Conservation (phyloP, 441 rosid genomes). For the Adansonia grandidieri region DNA sequence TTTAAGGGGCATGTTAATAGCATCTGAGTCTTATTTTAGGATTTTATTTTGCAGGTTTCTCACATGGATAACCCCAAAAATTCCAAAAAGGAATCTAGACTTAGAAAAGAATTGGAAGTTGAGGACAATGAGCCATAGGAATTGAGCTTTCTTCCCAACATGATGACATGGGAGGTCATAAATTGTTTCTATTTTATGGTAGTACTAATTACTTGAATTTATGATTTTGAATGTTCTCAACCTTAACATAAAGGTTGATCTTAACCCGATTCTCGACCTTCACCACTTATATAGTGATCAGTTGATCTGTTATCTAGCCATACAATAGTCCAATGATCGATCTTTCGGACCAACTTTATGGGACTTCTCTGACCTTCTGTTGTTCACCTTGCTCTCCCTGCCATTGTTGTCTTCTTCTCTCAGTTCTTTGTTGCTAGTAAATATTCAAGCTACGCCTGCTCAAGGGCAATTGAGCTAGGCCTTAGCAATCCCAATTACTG, state of each 20-base stretch:
- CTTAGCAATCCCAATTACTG: too few relatives aligned
- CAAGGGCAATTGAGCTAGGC: too few relatives aligned
- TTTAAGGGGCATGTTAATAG: background rate
- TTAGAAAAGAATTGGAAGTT: slow-evolving; percentile 7
- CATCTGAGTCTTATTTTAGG: background rate
- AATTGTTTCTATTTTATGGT: background rate
- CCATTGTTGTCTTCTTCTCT: too few relatives aligned
- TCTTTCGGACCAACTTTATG: too few relatives aligned
- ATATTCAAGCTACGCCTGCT: too few relatives aligned
- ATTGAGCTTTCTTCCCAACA: background rate
- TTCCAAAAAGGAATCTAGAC: slow-evolving; percentile 40
- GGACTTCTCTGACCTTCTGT: too few relatives aligned
- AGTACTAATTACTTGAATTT: background rate
- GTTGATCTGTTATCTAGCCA: background rate
- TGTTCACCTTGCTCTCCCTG: too few relatives aligned
- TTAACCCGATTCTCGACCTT: background rate
- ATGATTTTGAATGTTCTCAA: background rate
- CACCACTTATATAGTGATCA: background rate
- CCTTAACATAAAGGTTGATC: background rate
- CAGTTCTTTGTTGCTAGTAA: too few relatives aligned
- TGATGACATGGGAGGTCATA: background rate
- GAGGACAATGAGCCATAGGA: background rate
- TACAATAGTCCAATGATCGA: background rate
- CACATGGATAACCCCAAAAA: slow-evolving; percentile 53
- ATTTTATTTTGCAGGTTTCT: slow-evolving; percentile 50